These are phyloP conservation scores for Rhazya stricta DNA, from an alignment of 257 asterid genomes.

Conservation along the genomic window DNA sequence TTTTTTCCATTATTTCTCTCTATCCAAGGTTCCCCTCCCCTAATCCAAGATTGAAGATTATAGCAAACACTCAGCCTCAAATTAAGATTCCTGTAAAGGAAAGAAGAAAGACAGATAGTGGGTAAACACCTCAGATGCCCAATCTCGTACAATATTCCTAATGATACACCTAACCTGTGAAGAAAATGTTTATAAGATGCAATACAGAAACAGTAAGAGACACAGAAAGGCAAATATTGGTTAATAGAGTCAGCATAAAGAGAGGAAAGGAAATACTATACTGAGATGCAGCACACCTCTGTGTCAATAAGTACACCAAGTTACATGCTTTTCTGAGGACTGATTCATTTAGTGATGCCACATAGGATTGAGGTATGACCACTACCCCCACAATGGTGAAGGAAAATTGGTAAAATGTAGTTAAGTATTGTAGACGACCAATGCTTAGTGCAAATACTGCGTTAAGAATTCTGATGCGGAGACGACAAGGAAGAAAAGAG, in stretches of 20 bases:
- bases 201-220: background rate
- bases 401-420: background rate
- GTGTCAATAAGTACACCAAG: background rate
- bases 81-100: slow-evolving; percentile 11
- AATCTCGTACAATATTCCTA: slow-evolving; percentile 92
- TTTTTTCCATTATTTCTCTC: background rate
- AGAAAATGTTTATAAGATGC: background rate
- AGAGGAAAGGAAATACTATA: too few species aligned
- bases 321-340: background rate
- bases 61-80: slow-evolving; percentile 2
- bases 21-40: slow-evolving; percentile 2
- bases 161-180: slow-evolving; percentile 97
- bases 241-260: background rate
- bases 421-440: background rate
- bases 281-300: background rate
- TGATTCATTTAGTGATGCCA: background rate
- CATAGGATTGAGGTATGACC: slow-evolving; percentile 2
- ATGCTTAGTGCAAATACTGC: background rate
- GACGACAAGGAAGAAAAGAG: background rate
- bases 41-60: background rate
- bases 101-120: slow-evolving; percentile 14
- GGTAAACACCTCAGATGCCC: slow-evolving; percentile 84
- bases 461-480: background rate
- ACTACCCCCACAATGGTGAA: background rate
- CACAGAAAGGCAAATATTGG: background rate